Conservation (phyloP, 2,329 filamentous ascomycete species). For the Pestalotiopsis sp. region DNA sequence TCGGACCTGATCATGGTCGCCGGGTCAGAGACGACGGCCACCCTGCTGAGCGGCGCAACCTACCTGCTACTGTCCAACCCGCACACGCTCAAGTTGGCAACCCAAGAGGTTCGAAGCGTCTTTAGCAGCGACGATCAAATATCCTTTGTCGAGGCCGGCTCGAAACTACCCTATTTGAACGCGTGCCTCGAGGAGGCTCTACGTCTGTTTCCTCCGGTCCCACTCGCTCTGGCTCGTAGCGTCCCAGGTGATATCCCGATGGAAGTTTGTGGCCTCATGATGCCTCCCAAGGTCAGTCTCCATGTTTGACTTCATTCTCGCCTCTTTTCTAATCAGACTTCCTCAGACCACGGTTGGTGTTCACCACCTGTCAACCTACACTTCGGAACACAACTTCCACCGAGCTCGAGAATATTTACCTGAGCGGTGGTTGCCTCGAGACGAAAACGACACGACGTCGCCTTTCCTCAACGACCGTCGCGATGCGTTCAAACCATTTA, state of each 20-base stretch:
- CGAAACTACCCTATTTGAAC: slow-evolving; percentile 20
- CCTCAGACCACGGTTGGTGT: slow-evolving; percentile 24
- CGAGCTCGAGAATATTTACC: slow-evolving; percentile 18
- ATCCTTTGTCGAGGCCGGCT: slow-evolving; percentile 15
- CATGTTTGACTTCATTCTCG: neutral
- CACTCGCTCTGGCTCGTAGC: slow-evolving; percentile 20
- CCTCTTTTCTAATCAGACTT: neutral
- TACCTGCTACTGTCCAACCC: slow-evolving; percentile 31
- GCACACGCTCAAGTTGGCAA: slow-evolving; percentile 20
- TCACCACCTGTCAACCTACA: slow-evolving; percentile 27
- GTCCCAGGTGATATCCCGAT: slow-evolving; percentile 24
- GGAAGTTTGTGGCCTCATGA: slow-evolving; percentile 23
- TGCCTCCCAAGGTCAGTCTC: slow-evolving; percentile 26
- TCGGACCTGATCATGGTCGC: slow-evolving; percentile 25
- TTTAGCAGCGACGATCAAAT: slow-evolving; percentile 24
- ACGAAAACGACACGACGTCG: slow-evolving; percentile 21
- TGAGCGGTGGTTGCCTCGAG: slow-evolving; percentile 19
- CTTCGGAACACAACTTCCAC: slow-evolving; percentile 15
- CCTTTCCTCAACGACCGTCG: slow-evolving; percentile 29
- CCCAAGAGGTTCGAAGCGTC: slow-evolving; percentile 23
- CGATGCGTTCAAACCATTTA: slow-evolving; percentile 20
- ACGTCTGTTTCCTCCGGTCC: slow-evolving; percentile 18
- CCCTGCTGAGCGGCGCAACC: slow-evolving; percentile 20
- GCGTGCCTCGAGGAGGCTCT: slow-evolving; percentile 17
- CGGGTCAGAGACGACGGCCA: slow-evolving; percentile 12